Conservation (phyloP, 2,329 filamentous ascomycete genomes). For the Fusarium sublunatum region DNA sequence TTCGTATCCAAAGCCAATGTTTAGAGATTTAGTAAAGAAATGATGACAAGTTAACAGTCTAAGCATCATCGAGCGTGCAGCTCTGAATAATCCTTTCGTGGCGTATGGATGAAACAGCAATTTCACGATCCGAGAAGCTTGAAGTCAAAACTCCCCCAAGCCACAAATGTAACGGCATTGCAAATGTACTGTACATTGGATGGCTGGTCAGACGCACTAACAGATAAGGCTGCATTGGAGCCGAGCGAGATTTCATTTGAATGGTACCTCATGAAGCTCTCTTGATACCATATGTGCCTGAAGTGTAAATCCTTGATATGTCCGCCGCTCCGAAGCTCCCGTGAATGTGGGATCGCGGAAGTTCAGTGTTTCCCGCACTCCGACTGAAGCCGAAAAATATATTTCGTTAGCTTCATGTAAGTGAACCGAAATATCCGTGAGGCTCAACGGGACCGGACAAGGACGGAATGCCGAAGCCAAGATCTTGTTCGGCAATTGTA, state of each 20-base stretch:
- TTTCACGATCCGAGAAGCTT: neutral
- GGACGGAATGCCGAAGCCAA: conserved; percentile 19
- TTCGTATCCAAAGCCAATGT: too few species aligned
- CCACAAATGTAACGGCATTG: neutral
- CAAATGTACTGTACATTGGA: conserved; percentile 1
- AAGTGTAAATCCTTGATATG: neutral
- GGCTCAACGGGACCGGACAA: conserved; percentile 10
- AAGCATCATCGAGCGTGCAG: too few species aligned
- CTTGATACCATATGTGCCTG: neutral
- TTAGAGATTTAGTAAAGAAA: too few species aligned
- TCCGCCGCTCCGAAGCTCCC: conserved; percentile 12
- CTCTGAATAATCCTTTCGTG: too few species aligned
- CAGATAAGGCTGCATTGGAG: conserved; percentile 23
- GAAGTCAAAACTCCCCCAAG: conserved; percentile 1
- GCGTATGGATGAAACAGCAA: too few species aligned
- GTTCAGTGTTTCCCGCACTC: neutral
- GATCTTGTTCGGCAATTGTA: conserved; percentile 25
- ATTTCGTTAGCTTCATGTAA: neutral
- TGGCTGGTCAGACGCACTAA: conserved; percentile 2
- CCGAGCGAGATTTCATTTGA: conserved; percentile 7
- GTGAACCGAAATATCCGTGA: conserved; percentile 23
- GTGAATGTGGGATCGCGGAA: neutral
- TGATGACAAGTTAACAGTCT: too few species aligned
- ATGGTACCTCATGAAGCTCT: conserved; percentile 17
- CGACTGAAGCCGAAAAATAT: conserved; percentile 1